A percentile compares a stretch with the other conserved stretches of the same genome.
Evolutionary conservation across 2,329 filamentous ascomycete species (phyloP).

Genomic region (Aspergillus sergii): DNA sequence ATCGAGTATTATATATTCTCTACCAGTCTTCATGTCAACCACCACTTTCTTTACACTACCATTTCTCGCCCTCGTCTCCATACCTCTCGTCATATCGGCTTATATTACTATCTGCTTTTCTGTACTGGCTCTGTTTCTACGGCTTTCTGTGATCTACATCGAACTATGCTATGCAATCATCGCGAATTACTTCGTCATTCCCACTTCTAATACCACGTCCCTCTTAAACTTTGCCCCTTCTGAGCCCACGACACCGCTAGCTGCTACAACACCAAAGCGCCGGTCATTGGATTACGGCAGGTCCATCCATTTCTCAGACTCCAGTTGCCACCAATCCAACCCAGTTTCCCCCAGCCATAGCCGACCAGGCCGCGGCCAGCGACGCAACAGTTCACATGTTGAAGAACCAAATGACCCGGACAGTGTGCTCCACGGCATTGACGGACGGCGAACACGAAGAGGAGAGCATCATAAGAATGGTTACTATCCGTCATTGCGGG

Average conservation of each 20-base stretch:
- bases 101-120: conserved; percentile 65
- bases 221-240: conserved; percentile 34
- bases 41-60: conserved; percentile 56
- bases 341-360: conserved; percentile 5
- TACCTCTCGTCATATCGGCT: conserved; percentile 66
- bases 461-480: conserved; percentile 21
- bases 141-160: conserved; percentile 64
- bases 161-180: conserved; percentile 63
- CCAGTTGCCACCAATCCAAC: conserved; percentile 7
- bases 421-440: conserved; percentile 1
- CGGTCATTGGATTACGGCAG: conserved; percentile 28
- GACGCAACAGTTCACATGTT: conserved; percentile 11
- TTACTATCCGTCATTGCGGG: conserved; percentile 14
- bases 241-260: conserved; percentile 28
- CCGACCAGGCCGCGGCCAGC: conserved; percentile 9
- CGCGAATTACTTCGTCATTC: conserved; percentile 55
- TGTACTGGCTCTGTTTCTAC: conserved; percentile 62
- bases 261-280: conserved; percentile 21
- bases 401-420: conserved; percentile 7
- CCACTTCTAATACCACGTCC: conserved; percentile 29
- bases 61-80: conserved; percentile 63
- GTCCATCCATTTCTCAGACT: neutral
- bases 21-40: conserved; percentile 31
- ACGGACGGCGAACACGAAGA: conserved; percentile 14
- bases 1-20: neutral